Base-by-base conservation (phyloP, 2,329 filamentous ascomycete genomes). In the Xylariaceae sp. region DNA sequence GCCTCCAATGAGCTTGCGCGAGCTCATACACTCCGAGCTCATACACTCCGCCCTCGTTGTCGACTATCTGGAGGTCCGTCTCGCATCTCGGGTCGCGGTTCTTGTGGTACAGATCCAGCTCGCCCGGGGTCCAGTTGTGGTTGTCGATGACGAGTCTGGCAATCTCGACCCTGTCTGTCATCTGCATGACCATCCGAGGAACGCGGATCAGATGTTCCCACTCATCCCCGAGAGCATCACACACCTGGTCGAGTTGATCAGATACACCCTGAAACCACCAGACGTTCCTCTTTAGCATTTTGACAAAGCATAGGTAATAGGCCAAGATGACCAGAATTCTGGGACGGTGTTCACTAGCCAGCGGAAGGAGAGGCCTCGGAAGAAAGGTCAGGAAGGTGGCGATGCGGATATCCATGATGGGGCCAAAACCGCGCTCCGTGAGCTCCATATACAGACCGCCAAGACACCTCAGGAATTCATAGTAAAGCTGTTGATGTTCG, bases 301-400 rank as follows among this genome's bases (percentile, higher is more conserved):
- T 74, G 32, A 64, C 48, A 35, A 76, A 75, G 29, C 60, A 58
- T 5, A 70, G 56, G 38, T 72, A 73, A 42, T 76, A 58, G 2
- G 68, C 70, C 9, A 77, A 32, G 23, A 76, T 69, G 32, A 75
- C 40, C 0, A 76, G 55, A 3, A 70, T 63, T 18, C 66, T 63
- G 0, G 67, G 66, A 2, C 61, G 57, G 29, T 50, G 54, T 16
- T 60, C 42, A 11, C 60, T 57, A 1, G 61, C 61, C 5, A 72
- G 52, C 3, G 64, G 55, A 34, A 72, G 49, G 34, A 75, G 70
- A 5, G 41, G 40, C 1, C 49, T 47, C 5, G 68, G 65, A 14
- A 72, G 40, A 33, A 68, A 75, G 3, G 68, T 75, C 35, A 71
- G 64, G 56, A 67, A 72, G 8, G 68, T 72, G 39, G 70, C 63